Evolutionary conservation across 441 rosid genomes (phyloP).

Genomic region (Populus hybrid): DNA sequence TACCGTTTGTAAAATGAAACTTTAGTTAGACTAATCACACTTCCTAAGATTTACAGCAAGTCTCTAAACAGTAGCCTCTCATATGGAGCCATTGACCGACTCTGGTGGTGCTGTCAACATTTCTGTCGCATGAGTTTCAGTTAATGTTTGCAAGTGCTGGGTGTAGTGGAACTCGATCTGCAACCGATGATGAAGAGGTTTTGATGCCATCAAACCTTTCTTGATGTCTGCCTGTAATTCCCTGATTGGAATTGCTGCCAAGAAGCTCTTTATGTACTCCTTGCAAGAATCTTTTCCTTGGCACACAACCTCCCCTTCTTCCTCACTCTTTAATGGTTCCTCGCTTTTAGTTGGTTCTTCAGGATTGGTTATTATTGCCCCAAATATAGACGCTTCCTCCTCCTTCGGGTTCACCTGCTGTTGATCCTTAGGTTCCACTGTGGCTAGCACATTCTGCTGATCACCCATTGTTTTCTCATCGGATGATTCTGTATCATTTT

Average conservation of each 20-base stretch:
- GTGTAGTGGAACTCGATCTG: conserved; percentile 88
- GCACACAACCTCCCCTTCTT: conserved; percentile 47
- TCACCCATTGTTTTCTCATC: conserved; percentile 43
- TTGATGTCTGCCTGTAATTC: conserved; percentile 76
- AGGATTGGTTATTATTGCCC: conserved; percentile 11
- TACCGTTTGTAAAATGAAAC: conserved; percentile 5
- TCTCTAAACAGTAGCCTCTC: conserved; percentile 17
- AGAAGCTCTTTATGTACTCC: conserved; percentile 87
- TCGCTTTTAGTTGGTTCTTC: conserved; percentile 23
- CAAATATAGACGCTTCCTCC: conserved; percentile 26
- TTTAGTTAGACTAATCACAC: conserved; percentile 33
- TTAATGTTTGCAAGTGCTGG: conserved; percentile 21
- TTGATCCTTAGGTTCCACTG: conserved; percentile 25
- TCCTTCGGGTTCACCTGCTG: conserved; percentile 19
- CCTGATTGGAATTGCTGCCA: conserved; percentile 84
- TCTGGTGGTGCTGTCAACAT: not conserved
- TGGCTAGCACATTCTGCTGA: conserved; percentile 26
- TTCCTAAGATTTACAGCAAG: conserved; percentile 33
- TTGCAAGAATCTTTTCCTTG: conserved; percentile 82
- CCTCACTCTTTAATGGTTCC: conserved; percentile 25
- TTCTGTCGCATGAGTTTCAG: conserved; percentile 18
- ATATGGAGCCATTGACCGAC: not conserved
- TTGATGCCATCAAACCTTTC: conserved; percentile 65
- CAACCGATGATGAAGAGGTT: conserved; percentile 70
- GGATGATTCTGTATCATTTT: conserved; percentile 24